Base-by-base conservation (phyloP, 306 rosid species). In the Acacia acuminata region DNA sequence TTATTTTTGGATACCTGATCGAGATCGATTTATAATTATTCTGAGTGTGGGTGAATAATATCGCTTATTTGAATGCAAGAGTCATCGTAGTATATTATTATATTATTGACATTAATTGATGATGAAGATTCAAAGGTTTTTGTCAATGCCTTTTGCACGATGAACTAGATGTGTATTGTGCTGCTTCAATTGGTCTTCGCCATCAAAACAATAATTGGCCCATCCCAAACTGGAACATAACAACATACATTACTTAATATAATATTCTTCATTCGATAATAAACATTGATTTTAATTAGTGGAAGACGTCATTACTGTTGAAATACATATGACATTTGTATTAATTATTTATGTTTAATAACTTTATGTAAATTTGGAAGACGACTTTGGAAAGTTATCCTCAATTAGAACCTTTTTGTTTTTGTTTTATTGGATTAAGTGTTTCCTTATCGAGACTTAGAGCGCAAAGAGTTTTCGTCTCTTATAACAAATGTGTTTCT, bases 401-500 rank as follows among this genome's bases (percentile, higher is more conserved):
- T 36, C 7, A 36, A 36, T 36, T 36, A 36, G 1, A 36, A 36
- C 40, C 42, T 0, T 5, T 38, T n/a, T n/a, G n/a, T n/a, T n/a
- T 6, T n/a, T n/a, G n/a, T n/a, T 38, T 38, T 38, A 6, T 38
- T 38, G 7, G 8, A 38, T 38, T 38, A 5, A 36, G 8, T 7
- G 8, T 38, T 38, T 38, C 8, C 7, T 8, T 38, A 0, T 5
- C 0, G 7, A 38, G 0, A 1, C 1, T 34, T 34, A 5, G 8
- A 38, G 1, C 1, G 8, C 0, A 38, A 38, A 38, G 1, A 38
- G 1, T 38, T 38, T 38, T 6, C 0, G 8, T 1, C 8, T 6
- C 0, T 38, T 6, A 0, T 1, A 6, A 38, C 6, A 5, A 38
- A 0, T 38, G 2, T 0, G 1, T 0, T 38, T 38, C 1, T 38